Conservation (phyloP, 176 grass and related monocot species). For the Dendrocalamus sinicus region DNA sequence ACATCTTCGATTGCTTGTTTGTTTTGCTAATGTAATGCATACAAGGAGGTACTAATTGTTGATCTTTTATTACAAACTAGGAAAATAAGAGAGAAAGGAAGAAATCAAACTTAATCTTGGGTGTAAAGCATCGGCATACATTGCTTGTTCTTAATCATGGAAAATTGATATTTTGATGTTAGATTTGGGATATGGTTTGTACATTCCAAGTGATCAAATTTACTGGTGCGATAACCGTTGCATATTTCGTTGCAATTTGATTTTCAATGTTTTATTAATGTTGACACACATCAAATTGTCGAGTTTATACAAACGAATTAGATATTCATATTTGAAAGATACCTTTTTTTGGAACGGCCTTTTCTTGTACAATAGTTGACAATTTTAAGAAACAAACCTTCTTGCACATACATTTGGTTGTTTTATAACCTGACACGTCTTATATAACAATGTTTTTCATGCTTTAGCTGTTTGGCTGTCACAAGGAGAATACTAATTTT, state of each 20-base stretch:
- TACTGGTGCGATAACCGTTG: background rate
- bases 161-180: background rate
- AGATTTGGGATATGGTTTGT: background rate
- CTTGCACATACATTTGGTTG: background rate
- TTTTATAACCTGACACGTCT: background rate
- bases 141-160: background rate
- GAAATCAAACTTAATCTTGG: background rate
- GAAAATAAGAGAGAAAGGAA: background rate
- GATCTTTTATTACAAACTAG: background rate
- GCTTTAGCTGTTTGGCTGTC: background rate
- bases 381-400: background rate
- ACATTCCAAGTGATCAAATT: background rate
- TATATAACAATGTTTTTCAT: background rate
- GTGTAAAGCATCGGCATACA: background rate
- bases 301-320: background rate
- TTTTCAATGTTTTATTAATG: constrained; percentile 26
- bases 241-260: background rate
- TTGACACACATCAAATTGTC: background rate
- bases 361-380: background rate
- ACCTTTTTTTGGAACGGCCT: background rate
- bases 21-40: background rate
- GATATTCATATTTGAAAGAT: background rate
- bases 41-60: background rate
- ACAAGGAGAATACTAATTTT: background rate
- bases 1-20: background rate